phyloP scores from a whole-genome alignment of 805 yeast genomes.

The Myxozyma neglecta region DNA sequence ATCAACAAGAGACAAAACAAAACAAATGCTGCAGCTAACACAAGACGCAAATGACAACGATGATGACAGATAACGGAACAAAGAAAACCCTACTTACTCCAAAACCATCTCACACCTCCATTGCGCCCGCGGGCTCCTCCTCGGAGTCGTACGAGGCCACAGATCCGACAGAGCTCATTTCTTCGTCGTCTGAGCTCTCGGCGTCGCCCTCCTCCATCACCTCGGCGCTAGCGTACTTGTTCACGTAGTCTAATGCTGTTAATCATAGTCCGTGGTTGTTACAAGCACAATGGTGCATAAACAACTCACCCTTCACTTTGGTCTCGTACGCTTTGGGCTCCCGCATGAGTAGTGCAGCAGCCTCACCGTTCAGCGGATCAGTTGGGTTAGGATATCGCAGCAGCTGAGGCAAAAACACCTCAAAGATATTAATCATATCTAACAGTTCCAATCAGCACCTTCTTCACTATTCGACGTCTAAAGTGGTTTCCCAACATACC shows the following conservation, averaged over 20 bases:
- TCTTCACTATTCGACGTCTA: not conserved
- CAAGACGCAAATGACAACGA: no score
- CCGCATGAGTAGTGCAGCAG: constrained; percentile 72
- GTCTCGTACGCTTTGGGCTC: constrained; percentile 66
- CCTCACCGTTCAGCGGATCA: constrained; percentile 90
- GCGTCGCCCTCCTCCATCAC: constrained; percentile 52
- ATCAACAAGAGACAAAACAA: not conserved
- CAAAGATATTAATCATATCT: constrained; percentile 80
- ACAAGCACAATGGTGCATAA: no score
- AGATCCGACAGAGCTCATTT: constrained; percentile 45
- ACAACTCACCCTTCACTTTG: constrained; percentile 51
- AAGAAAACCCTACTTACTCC: not conserved
- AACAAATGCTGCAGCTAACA: not conserved
- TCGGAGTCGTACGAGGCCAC: constrained; percentile 40
- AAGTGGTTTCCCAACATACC: constrained; percentile 40
- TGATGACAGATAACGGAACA: not conserved
- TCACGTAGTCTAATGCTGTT: constrained; percentile 54
- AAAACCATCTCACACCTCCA: constrained; percentile 38
- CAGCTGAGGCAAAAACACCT: constrained; percentile 88
- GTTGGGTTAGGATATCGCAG: constrained; percentile 89
- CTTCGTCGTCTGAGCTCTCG: constrained; percentile 41
- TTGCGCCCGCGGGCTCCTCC: constrained; percentile 45
- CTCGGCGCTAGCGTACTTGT: constrained; percentile 59
- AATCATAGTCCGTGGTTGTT: not conserved
- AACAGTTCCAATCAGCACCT: not conserved